A percentile compares a stretch with the other conserved stretches of the same genome.
Conservation (phyloP, 331 rosid species). For the Arachis monticola region DNA sequence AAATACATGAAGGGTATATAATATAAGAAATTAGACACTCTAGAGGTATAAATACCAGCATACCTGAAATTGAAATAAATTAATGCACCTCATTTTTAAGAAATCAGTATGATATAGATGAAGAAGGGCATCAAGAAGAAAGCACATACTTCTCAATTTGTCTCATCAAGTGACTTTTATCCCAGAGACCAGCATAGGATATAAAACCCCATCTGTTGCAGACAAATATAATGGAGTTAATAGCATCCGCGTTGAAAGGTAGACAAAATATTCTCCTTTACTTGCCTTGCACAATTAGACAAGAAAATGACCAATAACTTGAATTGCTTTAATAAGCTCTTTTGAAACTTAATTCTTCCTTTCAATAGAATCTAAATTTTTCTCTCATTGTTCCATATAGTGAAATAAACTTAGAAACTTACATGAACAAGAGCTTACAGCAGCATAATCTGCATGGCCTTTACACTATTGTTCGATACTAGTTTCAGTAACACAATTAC, state of each 20-base stretch:
- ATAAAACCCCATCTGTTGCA: too few species aligned
- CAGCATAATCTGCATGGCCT: neutral
- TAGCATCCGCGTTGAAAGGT: too few species aligned
- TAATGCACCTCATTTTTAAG: slow-evolving; percentile 14
- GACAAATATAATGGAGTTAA: too few species aligned
- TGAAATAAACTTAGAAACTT: neutral
- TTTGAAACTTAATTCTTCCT: too few species aligned
- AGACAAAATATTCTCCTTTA: too few species aligned
- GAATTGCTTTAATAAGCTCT: too few species aligned
- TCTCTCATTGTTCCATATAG: slow-evolving; percentile 6
- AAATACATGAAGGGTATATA: too few species aligned
- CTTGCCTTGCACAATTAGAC: too few species aligned
- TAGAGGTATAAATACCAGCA: slow-evolving; percentile 97
- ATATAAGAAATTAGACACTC: neutral
- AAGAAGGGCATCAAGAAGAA: neutral
- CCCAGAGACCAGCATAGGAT: too few species aligned
- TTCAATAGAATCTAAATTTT: slow-evolving; percentile 18
- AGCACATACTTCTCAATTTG: too few species aligned
- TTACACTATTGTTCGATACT: neutral
- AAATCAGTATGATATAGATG: slow-evolving; percentile 13
- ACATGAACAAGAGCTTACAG: neutral
- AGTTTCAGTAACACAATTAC: neutral
- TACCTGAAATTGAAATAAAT: slow-evolving; percentile 58
- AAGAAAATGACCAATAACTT: too few species aligned
- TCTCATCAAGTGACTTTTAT: too few species aligned